phyloP scores from a whole-genome alignment of 78 protist species.

The Goniomonas avonlea region DNA sequence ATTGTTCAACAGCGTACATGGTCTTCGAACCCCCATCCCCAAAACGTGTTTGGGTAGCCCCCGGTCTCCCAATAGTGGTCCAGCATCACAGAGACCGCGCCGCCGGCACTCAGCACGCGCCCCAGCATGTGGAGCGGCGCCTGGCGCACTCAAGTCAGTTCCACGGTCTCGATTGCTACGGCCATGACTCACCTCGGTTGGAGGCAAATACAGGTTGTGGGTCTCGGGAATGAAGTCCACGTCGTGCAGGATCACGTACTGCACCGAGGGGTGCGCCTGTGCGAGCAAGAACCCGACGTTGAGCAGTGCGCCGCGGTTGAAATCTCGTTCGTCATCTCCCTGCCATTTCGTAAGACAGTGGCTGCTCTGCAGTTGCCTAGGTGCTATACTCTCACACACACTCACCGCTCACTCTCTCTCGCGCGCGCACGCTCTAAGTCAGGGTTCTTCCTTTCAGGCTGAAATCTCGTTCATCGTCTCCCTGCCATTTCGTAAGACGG shows the following conservation, averaged over 20 bases:
- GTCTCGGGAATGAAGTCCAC: background rate
- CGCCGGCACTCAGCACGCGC: background rate
- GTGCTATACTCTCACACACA: too few relatives aligned
- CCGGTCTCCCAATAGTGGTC: background rate
- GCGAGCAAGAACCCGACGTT: conserved; percentile 1
- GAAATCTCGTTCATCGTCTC: too few relatives aligned
- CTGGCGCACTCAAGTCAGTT: too few relatives aligned
- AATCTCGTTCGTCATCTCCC: background rate
- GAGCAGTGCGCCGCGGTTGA: conserved; percentile 13
- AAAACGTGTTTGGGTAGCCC: background rate
- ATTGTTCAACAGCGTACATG: too few relatives aligned
- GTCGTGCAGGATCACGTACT: background rate
- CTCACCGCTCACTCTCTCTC: too few relatives aligned
- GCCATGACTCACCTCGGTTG: too few relatives aligned
- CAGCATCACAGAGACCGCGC: background rate
- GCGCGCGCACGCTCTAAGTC: too few relatives aligned
- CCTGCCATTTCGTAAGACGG: too few relatives aligned
- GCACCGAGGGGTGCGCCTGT: background rate
- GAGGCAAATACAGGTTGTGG: background rate
- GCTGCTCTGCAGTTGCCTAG: too few relatives aligned
- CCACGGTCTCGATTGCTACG: too few relatives aligned
- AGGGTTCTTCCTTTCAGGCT: too few relatives aligned
- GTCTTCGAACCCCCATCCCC: conserved; percentile 16
- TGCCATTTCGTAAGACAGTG: too few relatives aligned
- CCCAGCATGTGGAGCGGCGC: background rate